Evolutionary conservation across 176 grass and related monocot species (phyloP).

Genomic region (Hyparrhenia diplandra): DNA sequence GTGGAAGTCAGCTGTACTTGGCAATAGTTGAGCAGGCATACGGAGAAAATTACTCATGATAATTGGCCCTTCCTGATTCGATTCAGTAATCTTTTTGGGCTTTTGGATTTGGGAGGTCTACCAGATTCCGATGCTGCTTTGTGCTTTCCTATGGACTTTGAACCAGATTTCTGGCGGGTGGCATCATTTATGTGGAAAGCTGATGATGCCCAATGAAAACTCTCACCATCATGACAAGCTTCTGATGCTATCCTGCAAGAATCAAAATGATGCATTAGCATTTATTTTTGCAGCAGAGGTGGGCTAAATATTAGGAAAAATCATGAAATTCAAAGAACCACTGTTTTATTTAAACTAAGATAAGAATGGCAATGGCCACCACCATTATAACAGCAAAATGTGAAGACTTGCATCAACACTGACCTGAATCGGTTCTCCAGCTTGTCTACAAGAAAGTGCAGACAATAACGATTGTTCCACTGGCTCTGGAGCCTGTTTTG

Average conservation of each 20-base stretch:
- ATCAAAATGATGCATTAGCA: conserved; percentile 18
- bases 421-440: conserved; percentile 87
- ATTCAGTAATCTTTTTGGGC: conserved; percentile 54
- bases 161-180: conserved; percentile 43
- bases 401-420: not conserved
- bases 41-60: conserved; percentile 37
- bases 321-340: not conserved
- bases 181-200: conserved; percentile 56
- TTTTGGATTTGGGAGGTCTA: conserved; percentile 70
- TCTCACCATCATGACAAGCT: conserved; percentile 85
- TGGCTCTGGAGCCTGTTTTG: conserved; percentile 22
- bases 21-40: conserved; percentile 19
- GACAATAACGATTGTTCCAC: conserved; percentile 27
- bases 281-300: not conserved
- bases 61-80: conserved; percentile 31
- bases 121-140: conserved; percentile 57
- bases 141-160: conserved; percentile 67
- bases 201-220: conserved; percentile 72
- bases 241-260: conserved; percentile 67
- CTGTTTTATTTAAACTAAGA: not conserved
- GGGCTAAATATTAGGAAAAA: conserved; percentile 5
- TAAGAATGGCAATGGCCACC: not conserved
- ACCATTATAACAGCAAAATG: not conserved
- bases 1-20: conserved; percentile 31
- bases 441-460: conserved; percentile 41